Conservation (phyloP, 1,284 basidiomycete genomes). For the Phenoliferia sp. region DNA sequence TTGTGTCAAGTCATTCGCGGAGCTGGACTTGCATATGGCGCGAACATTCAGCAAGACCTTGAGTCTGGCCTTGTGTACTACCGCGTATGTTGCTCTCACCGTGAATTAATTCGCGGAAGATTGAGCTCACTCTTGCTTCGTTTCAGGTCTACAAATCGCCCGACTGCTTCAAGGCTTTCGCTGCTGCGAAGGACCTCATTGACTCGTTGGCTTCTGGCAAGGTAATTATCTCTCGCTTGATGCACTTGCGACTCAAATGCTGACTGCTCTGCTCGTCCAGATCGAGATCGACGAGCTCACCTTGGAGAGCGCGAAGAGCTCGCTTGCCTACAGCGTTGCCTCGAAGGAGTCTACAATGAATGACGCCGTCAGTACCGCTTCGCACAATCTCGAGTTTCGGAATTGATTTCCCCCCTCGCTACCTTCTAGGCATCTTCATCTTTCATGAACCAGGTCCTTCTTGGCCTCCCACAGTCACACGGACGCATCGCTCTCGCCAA, state of each 20-base stretch:
- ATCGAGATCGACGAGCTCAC: slow-evolving; percentile 74
- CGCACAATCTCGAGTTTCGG: slow-evolving; percentile 35
- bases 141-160: slow-evolving; percentile 59
- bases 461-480: slow-evolving; percentile 67
- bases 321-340: slow-evolving; percentile 78
- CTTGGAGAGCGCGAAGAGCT: slow-evolving; percentile 87
- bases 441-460: slow-evolving; percentile 72
- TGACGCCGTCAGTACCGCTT: slow-evolving; percentile 59
- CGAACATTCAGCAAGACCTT: slow-evolving; percentile 68
- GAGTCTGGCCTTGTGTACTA: slow-evolving; percentile 81
- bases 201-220: slow-evolving; percentile 39
- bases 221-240: too few species aligned
- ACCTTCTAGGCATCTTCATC: slow-evolving; percentile 68
- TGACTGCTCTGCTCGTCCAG: slow-evolving; percentile 46
- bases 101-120: not conserved
- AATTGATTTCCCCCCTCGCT: not conserved
- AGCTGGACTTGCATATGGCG: slow-evolving; percentile 89
- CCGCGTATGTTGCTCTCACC: slow-evolving; percentile 51
- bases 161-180: slow-evolving; percentile 75
- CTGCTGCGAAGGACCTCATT: slow-evolving; percentile 59
- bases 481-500: slow-evolving; percentile 69
- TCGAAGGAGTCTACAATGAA: slow-evolving; percentile 75
- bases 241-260: too few species aligned
- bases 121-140: not conserved
- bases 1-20: slow-evolving; percentile 59